Conservation (phyloP, 202 grass and related monocot genomes). For the Saccharum hybrid region DNA sequence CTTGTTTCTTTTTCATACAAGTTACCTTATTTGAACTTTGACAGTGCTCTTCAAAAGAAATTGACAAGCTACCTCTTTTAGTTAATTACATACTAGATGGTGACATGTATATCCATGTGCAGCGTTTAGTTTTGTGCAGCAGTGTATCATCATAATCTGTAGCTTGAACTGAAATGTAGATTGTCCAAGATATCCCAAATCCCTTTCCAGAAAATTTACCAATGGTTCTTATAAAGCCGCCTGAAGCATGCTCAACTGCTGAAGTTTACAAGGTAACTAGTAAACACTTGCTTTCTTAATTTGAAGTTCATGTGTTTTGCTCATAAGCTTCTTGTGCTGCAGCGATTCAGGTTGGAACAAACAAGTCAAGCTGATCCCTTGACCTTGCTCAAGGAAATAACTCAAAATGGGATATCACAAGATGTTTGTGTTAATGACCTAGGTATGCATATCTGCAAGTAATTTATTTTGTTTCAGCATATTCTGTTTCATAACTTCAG, state of each 20-base stretch:
- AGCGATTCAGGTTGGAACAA: conserved; percentile 73
- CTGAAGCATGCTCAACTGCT: conserved; percentile 91
- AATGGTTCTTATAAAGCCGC: conserved; percentile 91
- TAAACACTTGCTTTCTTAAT: conserved; percentile 20
- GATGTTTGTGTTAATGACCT: conserved; percentile 92
- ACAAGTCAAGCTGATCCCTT: conserved; percentile 72
- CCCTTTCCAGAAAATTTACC: conserved; percentile 66
- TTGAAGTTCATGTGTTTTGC: conserved; percentile 18
- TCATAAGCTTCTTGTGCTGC: conserved; percentile 41
- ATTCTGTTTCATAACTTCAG: conserved; percentile 32
- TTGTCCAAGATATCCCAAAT: conserved; percentile 82
- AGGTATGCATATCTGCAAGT: conserved; percentile 52
- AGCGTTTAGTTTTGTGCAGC: conserved; percentile 19
- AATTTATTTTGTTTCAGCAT: conserved; percentile 30
- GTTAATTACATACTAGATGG: conserved; percentile 1
- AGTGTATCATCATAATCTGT: conserved; percentile 33
- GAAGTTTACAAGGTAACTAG: conserved; percentile 95
- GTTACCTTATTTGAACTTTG: neutral
- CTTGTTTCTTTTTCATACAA: neutral
- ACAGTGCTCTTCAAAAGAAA: conserved; percentile 6
- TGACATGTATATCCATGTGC: conserved; percentile 28
- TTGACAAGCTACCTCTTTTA: neutral
- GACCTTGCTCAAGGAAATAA: conserved; percentile 73
- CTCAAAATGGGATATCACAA: conserved; percentile 87
- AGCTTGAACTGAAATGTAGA: conserved; percentile 53